These are phyloP conservation scores for Colletotrichum incanum DNA, from an alignment of 2,329 filamentous ascomycete genomes.

Conservation along the genomic window DNA sequence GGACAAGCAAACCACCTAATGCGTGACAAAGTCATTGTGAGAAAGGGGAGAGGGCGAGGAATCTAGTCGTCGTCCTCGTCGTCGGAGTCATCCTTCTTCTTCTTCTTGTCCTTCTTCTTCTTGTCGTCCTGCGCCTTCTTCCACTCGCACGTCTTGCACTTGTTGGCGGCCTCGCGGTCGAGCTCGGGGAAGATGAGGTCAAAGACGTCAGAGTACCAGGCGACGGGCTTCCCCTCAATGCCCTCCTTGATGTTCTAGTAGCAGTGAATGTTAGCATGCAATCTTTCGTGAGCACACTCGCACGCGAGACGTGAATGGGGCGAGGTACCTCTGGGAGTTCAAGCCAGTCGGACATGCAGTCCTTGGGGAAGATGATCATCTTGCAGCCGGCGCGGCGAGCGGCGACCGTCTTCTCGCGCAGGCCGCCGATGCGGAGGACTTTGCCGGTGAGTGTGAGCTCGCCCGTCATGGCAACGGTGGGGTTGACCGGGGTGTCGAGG, in stretches of 20 bases:
- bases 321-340: constrained; percentile 92
- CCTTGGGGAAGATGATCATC: constrained; percentile 93
- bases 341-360: constrained; percentile 97
- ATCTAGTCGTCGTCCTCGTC: constrained; percentile 51
- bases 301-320: too few species aligned
- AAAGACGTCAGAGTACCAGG: constrained; percentile 96
- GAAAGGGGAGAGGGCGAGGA: background rate
- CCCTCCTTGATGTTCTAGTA: constrained; percentile 96
- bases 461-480: constrained; percentile 96
- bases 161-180: constrained; percentile 81
- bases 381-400: constrained; percentile 92
- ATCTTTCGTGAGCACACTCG: background rate
- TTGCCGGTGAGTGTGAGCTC: constrained; percentile 98
- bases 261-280: constrained; percentile 22
- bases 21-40: background rate
- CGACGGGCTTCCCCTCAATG: constrained; percentile 90
- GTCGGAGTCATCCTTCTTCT: constrained; percentile 45
- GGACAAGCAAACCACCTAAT: background rate
- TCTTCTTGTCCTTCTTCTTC: constrained; percentile 44
- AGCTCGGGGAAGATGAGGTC: constrained; percentile 89
- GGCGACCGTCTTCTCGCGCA: constrained; percentile 97
- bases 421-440: constrained; percentile 92
- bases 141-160: constrained; percentile 75
- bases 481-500: constrained; percentile 82
- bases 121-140: constrained; percentile 64